Percentiles rank a stretch among this genome's conserved stretches.
phyloP scores from a whole-genome alignment of 305 asterid species.

The Lippia alba region DNA sequence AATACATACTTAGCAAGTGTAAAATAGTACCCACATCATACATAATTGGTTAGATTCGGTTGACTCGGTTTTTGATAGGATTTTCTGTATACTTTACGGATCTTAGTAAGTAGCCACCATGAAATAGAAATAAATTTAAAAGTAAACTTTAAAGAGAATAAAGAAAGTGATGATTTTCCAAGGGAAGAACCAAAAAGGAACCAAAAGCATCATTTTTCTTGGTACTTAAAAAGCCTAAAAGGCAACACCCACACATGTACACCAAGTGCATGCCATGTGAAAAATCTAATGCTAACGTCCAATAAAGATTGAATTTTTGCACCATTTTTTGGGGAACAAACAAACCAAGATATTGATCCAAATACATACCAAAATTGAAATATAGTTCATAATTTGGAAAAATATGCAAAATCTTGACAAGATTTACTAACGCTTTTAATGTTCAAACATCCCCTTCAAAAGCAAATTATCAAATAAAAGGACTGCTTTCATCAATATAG shows the following conservation, averaged over 20 bases:
- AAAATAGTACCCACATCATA: no score
- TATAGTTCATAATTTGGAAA: neutral
- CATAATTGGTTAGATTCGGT: no score
- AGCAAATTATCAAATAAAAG: neutral
- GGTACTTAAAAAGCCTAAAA: neutral
- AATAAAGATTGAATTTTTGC: neutral
- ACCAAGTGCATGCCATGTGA: constrained; percentile 18
- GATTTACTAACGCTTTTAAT: constrained; percentile 3
- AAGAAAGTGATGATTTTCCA: neutral
- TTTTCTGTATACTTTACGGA: no score
- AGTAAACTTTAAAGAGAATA: no score
- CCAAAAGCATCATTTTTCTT: neutral
- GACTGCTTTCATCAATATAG: constrained; percentile 9
- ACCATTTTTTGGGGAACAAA: constrained; percentile 33
- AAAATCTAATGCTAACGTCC: constrained; percentile 15
- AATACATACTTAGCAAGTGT: no score
- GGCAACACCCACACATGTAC: neutral
- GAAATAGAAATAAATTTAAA: no score
- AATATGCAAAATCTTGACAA: neutral
- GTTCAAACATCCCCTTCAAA: neutral
- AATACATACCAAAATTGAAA: neutral
- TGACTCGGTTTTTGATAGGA: no score
- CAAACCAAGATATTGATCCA: neutral
- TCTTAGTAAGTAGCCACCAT: no score
- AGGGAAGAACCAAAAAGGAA: neutral